Evolutionary conservation across 176 grass and related monocot genomes (phyloP).

Genomic region (Phyllostachys edulis): DNA sequence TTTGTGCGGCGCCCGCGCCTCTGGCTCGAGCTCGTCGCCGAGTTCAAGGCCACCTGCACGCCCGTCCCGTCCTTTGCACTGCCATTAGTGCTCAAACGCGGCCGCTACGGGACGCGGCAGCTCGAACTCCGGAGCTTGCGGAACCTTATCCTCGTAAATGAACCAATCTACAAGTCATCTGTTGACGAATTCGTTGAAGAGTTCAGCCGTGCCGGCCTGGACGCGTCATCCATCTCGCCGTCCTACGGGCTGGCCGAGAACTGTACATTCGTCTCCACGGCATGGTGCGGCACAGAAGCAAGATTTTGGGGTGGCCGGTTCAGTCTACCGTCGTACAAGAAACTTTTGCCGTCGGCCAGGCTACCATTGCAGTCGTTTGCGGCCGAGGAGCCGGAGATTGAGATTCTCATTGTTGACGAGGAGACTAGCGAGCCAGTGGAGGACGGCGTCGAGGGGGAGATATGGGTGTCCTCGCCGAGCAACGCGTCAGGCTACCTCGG

Average conservation of each 20-base stretch:
- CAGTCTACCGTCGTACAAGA: conserved; percentile 38
- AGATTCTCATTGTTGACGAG: conserved; percentile 22
- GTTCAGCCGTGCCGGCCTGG: conserved; percentile 30
- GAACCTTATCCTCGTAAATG: conserved; percentile 55
- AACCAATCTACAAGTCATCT: conserved; percentile 40
- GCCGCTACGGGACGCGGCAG: not conserved
- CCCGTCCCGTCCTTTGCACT: conserved; percentile 52
- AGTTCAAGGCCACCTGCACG: conserved; percentile 52
- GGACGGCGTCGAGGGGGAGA: conserved; percentile 54
- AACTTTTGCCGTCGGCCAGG: conserved; percentile 44
- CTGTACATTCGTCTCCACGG: conserved; percentile 58
- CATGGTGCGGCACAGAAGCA: conserved; percentile 26
- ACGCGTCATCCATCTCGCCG: conserved; percentile 40
- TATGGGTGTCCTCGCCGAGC: conserved; percentile 55
- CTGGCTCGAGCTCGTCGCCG: conserved; percentile 54
- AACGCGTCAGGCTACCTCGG: conserved; percentile 56
- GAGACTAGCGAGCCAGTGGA: conserved; percentile 34
- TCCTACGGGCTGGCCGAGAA: conserved; percentile 60
- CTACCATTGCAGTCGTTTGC: not conserved
- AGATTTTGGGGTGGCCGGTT: too few species aligned
- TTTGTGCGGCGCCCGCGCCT: conserved; percentile 49
- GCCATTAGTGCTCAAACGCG: conserved; percentile 38
- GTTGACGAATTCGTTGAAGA: conserved; percentile 43
- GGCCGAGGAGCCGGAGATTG: conserved; percentile 4
- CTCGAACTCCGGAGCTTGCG: conserved; percentile 39